Evolutionary conservation across 2,329 filamentous ascomycete species (phyloP).

Genomic region (Polychaeton citri): DNA sequence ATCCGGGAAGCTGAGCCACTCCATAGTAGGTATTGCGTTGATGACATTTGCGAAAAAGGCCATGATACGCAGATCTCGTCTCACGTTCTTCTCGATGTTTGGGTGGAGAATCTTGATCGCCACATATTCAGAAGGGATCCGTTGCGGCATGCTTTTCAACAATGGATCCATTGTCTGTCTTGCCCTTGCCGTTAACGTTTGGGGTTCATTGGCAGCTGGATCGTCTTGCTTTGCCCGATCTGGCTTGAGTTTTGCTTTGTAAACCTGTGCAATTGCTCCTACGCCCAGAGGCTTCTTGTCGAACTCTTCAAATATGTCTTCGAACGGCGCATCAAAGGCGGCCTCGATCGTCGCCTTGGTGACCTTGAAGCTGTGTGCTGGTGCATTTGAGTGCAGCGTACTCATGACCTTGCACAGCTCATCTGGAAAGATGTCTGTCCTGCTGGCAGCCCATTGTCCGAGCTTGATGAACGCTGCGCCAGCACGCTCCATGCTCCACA

Average conservation of each 20-base stretch:
- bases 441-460: constrained; percentile 94
- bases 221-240: constrained; percentile 55
- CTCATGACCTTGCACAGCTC: constrained; percentile 92
- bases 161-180: constrained; percentile 72
- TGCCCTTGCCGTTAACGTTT: constrained; percentile 54
- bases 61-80: constrained; percentile 92
- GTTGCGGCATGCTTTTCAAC: constrained; percentile 71
- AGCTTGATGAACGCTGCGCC: constrained; percentile 98
- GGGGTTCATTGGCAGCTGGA: constrained; percentile 38
- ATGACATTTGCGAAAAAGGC: constrained; percentile 72
- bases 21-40: constrained; percentile 81
- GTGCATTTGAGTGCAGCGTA: constrained; percentile 84
- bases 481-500: constrained; percentile 78
- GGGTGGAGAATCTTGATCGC: constrained; percentile 95
- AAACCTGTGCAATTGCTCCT: constrained; percentile 93
- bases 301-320: constrained; percentile 94
- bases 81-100: constrained; percentile 73
- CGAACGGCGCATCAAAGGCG: constrained; percentile 71
- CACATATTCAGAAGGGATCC: constrained; percentile 82
- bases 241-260: constrained; percentile 82
- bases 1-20: constrained; percentile 92
- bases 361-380: constrained; percentile 69
- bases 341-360: constrained; percentile 68
- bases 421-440: constrained; percentile 88
- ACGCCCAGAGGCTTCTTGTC: constrained; percentile 80